Base-by-base conservation (phyloP, 768 basidiomycete genomes). In the Mycena latifolia region DNA sequence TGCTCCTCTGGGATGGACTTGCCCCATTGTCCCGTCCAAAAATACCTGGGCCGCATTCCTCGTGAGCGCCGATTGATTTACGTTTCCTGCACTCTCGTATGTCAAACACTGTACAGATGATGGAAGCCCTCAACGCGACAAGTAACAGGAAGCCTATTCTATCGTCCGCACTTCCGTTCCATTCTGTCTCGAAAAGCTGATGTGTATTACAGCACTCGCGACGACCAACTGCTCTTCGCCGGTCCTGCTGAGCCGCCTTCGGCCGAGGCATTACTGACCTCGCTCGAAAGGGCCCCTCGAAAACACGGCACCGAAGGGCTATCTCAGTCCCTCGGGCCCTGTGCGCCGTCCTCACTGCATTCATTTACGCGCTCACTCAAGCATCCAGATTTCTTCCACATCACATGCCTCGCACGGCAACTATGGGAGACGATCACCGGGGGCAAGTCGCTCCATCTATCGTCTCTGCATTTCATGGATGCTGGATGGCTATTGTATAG, bases 361-460 rank as follows among this genome's bases (percentile, higher is more conserved):
- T n/a, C n/a, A n/a, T n/a, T n/a, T n/a, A n/a, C n/a, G n/a, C n/a
- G 6, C 28, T 5, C 8, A 15, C 5, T 28, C 15, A 33, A 6
- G 15, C 15, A 14, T 10, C 37, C 37, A 64, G 63, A 56, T 39
- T 51, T 53, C 31, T 51, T 56, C 28, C 55, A 64, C 28, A 47
- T 58, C 11, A 31, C 47, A 27, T 39, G 35, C 10, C 41, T 57
- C 15, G 55, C 63, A 12, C 63, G 63, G 2, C 47, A 57, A 35
- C 48, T 64, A 4, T 52, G 22, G 25, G 63, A 64, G 41, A 64
- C 63, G 14, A 51, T 64, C 15, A 37, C 24, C 27, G 63, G 63
- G 33, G 56, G 56, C 47, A n/a, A 5, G 55, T 37, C 15, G 9
- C 37, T 10, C 37, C 31, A 6, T 33, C 31, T n/a, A n/a, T 33